Conservation (phyloP, 2,329 filamentous ascomycete genomes). For the Myotisia sp. region DNA sequence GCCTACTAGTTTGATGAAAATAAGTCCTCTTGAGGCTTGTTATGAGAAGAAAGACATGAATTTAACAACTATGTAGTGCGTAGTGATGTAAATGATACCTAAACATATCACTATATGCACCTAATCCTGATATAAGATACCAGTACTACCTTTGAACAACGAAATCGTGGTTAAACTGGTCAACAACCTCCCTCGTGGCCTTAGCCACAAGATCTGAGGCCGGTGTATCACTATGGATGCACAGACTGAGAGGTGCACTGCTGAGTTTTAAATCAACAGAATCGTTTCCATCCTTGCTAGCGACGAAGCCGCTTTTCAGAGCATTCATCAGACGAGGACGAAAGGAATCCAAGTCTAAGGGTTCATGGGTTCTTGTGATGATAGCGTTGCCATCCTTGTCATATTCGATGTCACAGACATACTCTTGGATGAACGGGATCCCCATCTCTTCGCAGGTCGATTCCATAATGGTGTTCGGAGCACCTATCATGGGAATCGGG, state of each 20-base stretch:
- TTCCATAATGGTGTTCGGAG: slow-evolving; percentile 42
- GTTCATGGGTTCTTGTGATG: slow-evolving; percentile 42
- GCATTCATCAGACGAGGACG: slow-evolving; percentile 22
- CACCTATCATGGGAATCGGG: slow-evolving; percentile 40
- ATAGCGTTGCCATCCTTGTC: slow-evolving; percentile 37
- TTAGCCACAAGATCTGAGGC: slow-evolving; percentile 33
- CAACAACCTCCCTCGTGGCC: slow-evolving; percentile 26
- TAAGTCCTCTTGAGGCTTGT: no score
- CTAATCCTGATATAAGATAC: no score
- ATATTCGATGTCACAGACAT: slow-evolving; percentile 45
- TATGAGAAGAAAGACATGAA: no score
- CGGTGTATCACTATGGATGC: slow-evolving; percentile 36
- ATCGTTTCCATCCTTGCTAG: no score
- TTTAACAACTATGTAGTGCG: no score
- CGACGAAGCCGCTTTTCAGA: no score
- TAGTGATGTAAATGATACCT: no score
- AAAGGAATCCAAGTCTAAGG: not conserved
- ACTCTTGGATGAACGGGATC: slow-evolving; percentile 40
- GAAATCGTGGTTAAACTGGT: slow-evolving; percentile 32
- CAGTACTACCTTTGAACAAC: no score
- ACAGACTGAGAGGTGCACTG: slow-evolving; percentile 31
- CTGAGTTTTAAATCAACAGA: slow-evolving; percentile 27
- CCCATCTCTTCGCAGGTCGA: slow-evolving; percentile 39
- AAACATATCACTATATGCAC: no score
- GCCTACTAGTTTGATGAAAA: no score